phyloP scores from a whole-genome alignment of 2,329 filamentous ascomycete genomes.

The Paecilomyces variotii region DNA sequence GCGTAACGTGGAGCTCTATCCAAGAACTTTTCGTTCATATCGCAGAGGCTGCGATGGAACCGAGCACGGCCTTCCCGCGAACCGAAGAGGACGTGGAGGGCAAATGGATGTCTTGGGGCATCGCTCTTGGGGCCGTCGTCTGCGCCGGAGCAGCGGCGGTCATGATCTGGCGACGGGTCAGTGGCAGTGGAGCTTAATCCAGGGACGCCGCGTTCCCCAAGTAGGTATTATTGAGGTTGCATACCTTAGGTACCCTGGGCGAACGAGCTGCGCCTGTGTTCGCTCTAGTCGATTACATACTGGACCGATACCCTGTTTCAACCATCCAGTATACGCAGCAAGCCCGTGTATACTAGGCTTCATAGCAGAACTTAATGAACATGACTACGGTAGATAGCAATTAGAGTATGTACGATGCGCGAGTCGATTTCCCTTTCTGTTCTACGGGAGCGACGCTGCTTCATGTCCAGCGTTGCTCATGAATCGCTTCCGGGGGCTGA shows the following conservation, averaged over 20 bases:
- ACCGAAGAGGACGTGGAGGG: slow-evolving; percentile 70
- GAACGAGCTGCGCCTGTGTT: neutral
- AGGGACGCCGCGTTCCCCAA: slow-evolving; percentile 5
- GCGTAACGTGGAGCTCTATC: slow-evolving; percentile 88
- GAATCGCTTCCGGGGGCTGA: too few species aligned
- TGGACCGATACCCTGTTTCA: neutral
- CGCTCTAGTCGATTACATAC: neutral
- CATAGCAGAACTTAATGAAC: neutral
- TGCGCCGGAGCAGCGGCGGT: slow-evolving; percentile 51
- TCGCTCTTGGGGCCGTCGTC: slow-evolving; percentile 67
- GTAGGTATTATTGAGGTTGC: slow-evolving; percentile 4
- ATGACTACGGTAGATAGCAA: neutral
- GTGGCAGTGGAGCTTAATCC: slow-evolving; percentile 23
- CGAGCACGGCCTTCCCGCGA: slow-evolving; percentile 80
- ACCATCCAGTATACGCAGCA: neutral
- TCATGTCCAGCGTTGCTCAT: too few species aligned
- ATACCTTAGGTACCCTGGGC: neutral
- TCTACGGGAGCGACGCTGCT: too few species aligned
- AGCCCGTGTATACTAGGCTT: neutral
- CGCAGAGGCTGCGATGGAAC: slow-evolving; percentile 85
- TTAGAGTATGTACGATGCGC: too few species aligned
- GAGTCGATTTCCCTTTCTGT: too few species aligned
- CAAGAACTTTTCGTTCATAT: slow-evolving; percentile 87
- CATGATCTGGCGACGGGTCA: slow-evolving; percentile 51
- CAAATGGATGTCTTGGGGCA: slow-evolving; percentile 76